Conservation (phyloP, 768 basidiomycete genomes). For the Agrocybe pediades region DNA sequence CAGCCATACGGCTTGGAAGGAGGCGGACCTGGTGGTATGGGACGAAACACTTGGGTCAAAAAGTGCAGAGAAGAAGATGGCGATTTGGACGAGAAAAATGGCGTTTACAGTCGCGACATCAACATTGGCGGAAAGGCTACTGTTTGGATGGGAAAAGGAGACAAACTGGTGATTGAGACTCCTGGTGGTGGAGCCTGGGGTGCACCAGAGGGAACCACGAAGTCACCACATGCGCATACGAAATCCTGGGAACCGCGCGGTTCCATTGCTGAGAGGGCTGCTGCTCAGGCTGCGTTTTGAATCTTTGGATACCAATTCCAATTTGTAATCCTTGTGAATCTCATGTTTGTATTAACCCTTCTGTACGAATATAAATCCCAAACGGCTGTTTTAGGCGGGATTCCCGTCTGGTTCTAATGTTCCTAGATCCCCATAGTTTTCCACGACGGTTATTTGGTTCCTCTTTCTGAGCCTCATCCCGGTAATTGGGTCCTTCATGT, state of each 20-base stretch:
- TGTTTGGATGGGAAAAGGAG: constrained; percentile 87
- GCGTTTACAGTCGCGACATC: constrained; percentile 51
- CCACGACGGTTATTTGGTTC: neutral
- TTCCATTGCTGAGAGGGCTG: constrained; percentile 64
- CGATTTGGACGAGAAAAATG: constrained; percentile 51
- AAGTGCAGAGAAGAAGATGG: constrained; percentile 65
- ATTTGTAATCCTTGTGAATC: constrained; percentile 6
- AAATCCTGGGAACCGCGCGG: constrained; percentile 71
- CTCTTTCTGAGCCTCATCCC: neutral
- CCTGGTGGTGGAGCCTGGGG: constrained; percentile 95
- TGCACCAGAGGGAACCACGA: constrained; percentile 29
- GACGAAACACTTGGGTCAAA: constrained; percentile 89
- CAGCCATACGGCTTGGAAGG: constrained; percentile 88
- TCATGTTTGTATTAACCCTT: neutral
- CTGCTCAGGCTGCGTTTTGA: constrained; percentile 63
- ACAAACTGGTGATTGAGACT: constrained; percentile 79
- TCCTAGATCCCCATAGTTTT: neutral
- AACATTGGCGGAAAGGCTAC: constrained; percentile 92
- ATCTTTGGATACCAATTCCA: constrained; percentile 3
- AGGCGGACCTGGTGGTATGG: constrained; percentile 68
- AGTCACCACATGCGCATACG: constrained; percentile 31
- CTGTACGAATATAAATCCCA: constrained; percentile 4
- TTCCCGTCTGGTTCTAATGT: neutral
- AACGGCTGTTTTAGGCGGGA: neutral
- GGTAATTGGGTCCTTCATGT: neutral